Base-by-base conservation (phyloP, 139 green algal species). In the Coccomyxa sp. region DNA sequence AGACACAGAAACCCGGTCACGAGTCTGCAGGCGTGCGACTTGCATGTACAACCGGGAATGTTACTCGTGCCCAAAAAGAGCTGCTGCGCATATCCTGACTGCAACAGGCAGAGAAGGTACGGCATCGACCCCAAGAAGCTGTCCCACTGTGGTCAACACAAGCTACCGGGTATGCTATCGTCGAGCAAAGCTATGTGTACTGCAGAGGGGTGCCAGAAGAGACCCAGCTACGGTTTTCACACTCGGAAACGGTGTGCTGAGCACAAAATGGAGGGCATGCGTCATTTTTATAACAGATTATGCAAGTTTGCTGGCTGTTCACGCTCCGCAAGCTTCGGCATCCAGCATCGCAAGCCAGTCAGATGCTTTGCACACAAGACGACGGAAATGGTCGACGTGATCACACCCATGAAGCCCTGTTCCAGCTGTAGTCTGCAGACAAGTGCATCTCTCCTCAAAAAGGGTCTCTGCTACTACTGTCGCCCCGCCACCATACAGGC, bases 231-330 rank as follows among this genome's bases (percentile, higher is more conserved):
- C 44, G 44, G 44, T 58, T 58, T 58, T 58, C 44, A 58, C 44
- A 58, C 44, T 58, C 44, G 44, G 44, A 58, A 58, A 58, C 44
- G 44, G 44, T 58, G 44, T 58, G 44, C 44, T 58, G 44, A 58
- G 44, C 44, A 58, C 44, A 58, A 58, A 58, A 58, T 58, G 44
- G 44, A 58, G 44, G 44, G 44, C 44, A 58, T 58, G 44, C 44
- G 44, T 58, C 44, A 58, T 58, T 58, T 58, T 58, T 58, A 58
- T 58, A 58, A 58, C 44, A 58, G 44, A 58, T 58, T 58, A 58
- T 58, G 44, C 44, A 58, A 58, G 44, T 58, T 58, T 58, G 44
- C 44, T 10, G 44, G 44, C 44, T 58, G 44, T 58, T 58, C 44
- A 58, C 44, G 44, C 44, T 58, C 44, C 44, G 44, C 44, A 58